Evolutionary conservation across 495 filamentous ascomycete species (phyloP).

Genomic region (Penicillium coprophilum): DNA sequence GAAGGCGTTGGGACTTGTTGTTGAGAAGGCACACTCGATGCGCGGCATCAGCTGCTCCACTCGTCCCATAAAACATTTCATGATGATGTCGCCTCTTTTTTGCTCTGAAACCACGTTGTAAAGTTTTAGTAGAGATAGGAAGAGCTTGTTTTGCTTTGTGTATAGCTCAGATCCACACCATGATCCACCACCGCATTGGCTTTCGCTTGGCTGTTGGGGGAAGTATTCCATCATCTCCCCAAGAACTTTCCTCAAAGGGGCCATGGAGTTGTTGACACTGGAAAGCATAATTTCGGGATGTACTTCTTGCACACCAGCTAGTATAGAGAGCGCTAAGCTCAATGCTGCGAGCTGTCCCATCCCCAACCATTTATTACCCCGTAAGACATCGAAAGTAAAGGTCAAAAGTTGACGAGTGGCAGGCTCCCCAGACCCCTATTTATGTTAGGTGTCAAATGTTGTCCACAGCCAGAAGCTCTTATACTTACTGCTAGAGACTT

Average conservation of each 20-base stretch:
- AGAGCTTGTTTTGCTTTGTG: conserved; percentile 31
- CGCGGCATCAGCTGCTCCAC: conserved; percentile 14
- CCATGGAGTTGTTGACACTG: conserved; percentile 10
- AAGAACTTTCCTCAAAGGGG: conserved; percentile 22
- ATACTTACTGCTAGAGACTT: conserved; percentile 30
- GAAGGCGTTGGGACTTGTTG: conserved; percentile 13
- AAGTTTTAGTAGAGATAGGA: conserved; percentile 31
- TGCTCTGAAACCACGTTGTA: conserved; percentile 24
- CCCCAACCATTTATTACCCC: background rate
- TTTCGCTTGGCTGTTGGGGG: conserved; percentile 18
- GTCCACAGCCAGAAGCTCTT: too few species aligned
- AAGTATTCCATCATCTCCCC: conserved; percentile 23
- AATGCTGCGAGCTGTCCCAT: conserved; percentile 17
- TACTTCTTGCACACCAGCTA: conserved; percentile 25
- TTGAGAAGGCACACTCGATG: conserved; percentile 23
- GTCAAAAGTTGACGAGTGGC: conserved; percentile 26
- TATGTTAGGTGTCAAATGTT: conserved; percentile 5
- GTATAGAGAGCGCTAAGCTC: conserved; percentile 26
- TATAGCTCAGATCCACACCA: conserved; percentile 25
- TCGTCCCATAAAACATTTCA: conserved; percentile 20
- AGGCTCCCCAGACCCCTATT: conserved; percentile 25
- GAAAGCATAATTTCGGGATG: conserved; percentile 11
- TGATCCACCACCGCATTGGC: conserved; percentile 22
- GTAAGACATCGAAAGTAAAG: conserved; percentile 26
- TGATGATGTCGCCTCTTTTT: conserved; percentile 14